Evolutionary conservation across 2,329 filamentous ascomycete genomes (phyloP).

Genomic region (Fusarium pininemorale): DNA sequence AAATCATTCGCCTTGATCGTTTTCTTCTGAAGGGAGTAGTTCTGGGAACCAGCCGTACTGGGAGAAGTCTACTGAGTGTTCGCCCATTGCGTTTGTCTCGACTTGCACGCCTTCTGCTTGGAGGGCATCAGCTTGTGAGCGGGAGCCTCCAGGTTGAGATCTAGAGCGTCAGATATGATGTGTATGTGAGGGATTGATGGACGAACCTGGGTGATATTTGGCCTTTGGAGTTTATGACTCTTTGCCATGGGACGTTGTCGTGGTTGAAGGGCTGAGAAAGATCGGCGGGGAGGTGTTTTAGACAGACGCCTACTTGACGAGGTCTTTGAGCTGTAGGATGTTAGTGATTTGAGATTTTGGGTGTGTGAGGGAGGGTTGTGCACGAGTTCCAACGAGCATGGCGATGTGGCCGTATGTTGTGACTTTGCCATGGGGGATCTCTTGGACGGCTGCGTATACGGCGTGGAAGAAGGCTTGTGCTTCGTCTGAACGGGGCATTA

Average conservation of each 20-base stretch:
- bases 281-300: slow-evolving; percentile 81
- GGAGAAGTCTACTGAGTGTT: slow-evolving; percentile 60
- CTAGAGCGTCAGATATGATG: slow-evolving; percentile 42
- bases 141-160: slow-evolving; percentile 59
- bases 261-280: slow-evolving; percentile 69
- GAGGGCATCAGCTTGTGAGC: slow-evolving; percentile 61
- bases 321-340: slow-evolving; percentile 68
- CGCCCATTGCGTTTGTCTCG: slow-evolving; percentile 58
- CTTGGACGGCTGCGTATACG: slow-evolving; percentile 85
- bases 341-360: not conserved
- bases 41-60: slow-evolving; percentile 67
- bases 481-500: slow-evolving; percentile 79
- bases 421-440: slow-evolving; percentile 84
- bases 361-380: slow-evolving; percentile 48
- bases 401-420: slow-evolving; percentile 90
- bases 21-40: slow-evolving; percentile 56
- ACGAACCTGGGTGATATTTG: slow-evolving; percentile 81
- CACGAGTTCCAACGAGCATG: slow-evolving; percentile 76
- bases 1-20: slow-evolving; percentile 10
- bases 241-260: slow-evolving; percentile 90
- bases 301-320: slow-evolving; percentile 87
- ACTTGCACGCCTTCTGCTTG: slow-evolving; percentile 63
- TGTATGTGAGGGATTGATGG: not conserved
- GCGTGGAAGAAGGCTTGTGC: slow-evolving; percentile 77
- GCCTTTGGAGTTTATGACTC: slow-evolving; percentile 89